Conservation (phyloP, 139 green algal genomes). For the Chlorella sp. region DNA sequence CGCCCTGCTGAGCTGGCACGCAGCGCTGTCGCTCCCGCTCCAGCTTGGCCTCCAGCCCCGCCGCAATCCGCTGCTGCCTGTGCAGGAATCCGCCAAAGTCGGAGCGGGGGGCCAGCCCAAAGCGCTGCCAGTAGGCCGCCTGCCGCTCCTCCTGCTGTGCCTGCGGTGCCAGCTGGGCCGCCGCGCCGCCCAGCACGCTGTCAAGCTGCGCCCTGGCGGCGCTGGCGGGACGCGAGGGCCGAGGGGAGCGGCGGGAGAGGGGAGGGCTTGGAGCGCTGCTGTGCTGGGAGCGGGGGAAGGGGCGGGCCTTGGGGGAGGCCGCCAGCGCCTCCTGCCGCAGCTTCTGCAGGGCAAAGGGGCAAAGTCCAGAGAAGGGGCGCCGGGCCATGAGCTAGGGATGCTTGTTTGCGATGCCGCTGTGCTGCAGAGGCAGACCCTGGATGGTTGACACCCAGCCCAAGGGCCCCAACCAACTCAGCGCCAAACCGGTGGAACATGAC, state of each 20-base stretch:
- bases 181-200: background rate
- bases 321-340: background rate
- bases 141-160: background rate
- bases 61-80: background rate
- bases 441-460: background rate
- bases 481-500: background rate
- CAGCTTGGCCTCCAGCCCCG: background rate
- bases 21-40: background rate
- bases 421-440: background rate
- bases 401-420: too few relatives aligned
- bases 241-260: conserved; percentile 7
- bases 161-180: background rate
- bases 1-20: background rate
- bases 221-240: background rate
- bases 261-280: background rate
- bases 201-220: background rate
- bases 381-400: background rate
- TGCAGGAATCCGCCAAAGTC: conserved; percentile 1
- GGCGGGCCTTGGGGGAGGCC: background rate
- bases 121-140: conserved; percentile 2
- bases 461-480: background rate
- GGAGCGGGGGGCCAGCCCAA: background rate
- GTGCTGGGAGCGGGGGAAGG: conserved; percentile 2
- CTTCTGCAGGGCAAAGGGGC: background rate
- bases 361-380: background rate